Conservation (phyloP, 805 yeast genomes). For the Metschnikowia vanudenii region DNA sequence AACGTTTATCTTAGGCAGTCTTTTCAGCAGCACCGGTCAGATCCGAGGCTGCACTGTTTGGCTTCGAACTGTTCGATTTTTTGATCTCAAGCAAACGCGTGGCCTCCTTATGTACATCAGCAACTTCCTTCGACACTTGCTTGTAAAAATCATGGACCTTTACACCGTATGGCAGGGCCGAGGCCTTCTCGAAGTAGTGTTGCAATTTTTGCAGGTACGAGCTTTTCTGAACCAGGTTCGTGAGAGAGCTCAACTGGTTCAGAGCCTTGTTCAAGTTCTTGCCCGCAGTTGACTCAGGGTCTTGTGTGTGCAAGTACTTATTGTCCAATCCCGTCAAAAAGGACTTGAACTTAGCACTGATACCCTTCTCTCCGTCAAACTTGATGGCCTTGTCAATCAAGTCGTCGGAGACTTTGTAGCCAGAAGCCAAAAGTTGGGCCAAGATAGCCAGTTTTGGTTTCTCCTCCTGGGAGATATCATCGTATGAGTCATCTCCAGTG, state of each 20-base stretch:
- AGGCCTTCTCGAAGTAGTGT: conserved; percentile 48
- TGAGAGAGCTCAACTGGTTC: conserved; percentile 35
- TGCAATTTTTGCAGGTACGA: conserved; percentile 35
- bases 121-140: conserved; percentile 52
- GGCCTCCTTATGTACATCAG: conserved; percentile 73
- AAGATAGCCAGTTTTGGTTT: conserved; percentile 74
- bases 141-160: conserved; percentile 62
- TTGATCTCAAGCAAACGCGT: conserved; percentile 63
- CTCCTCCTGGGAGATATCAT: conserved; percentile 67
- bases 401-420: conserved; percentile 64
- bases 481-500: conserved; percentile 34
- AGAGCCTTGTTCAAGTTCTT: conserved; percentile 31
- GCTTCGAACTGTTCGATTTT: conserved; percentile 26
- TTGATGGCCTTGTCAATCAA: conserved; percentile 59
- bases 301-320: conserved; percentile 57
- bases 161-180: conserved; percentile 50
- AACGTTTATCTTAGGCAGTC: not conserved
- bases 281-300: conserved; percentile 45
- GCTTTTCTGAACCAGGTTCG: conserved; percentile 32
- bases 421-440: conserved; percentile 75
- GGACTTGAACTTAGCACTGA: conserved; percentile 51
- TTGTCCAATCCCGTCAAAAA: conserved; percentile 56
- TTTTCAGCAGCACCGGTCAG: not conserved
- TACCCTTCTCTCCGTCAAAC: conserved; percentile 64
- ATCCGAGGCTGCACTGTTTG: not conserved